Evolutionary conservation across 352 stramenopile species (phyloP), one percentile per base, ranked within the genome.

Genomic region (Plasmopara viticola): DNA sequence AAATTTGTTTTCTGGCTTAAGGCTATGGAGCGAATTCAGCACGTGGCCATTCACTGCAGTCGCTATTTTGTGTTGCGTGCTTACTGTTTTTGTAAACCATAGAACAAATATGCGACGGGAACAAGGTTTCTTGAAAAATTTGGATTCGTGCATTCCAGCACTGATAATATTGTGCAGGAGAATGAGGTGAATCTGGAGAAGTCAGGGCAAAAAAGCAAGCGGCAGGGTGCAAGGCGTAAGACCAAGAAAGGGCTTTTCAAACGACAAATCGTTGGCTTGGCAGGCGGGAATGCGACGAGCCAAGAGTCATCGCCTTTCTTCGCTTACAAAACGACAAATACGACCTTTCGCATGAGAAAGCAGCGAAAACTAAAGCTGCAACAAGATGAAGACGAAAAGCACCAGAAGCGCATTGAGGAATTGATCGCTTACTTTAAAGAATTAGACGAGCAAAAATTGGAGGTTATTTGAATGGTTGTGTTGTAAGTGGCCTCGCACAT

Each of bases 391-490:
- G 56, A 76, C 33, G 48, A 60, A n/a, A 64, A 70, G 9, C 66
- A 74, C 33, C 62, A 76, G 45, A 71, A 75, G n/a, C 68, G 67
- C 9, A 72, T 88, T 43, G 60, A 72, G 14, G 75, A 83, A 12
- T 51, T 90, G 25, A 65, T 84, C 14, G 58, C 58, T 18, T 90
- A 86, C 46, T 90, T 87, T 51, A 72, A 73, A 13, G 65, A 48
- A 12, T 60, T 90, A 33, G 79, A 90, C 44, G 48, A 68, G n/a
- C 54, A 87, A 58, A 62, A 63, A 20, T 59, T 90, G 31, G 63
- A 66, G 30, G 83, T 72, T 30, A 59, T 54, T 25, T 80, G 42
- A 76, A 7, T 12, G 20, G 15, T n/a, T 37, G 6, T 39, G 9
- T 39, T 35, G 48, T 63, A 31, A 50, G 15, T 48, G 17, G 18